phyloP scores from a whole-genome alignment of 129 eudicot genomes.

The Saussurea involucrata region DNA sequence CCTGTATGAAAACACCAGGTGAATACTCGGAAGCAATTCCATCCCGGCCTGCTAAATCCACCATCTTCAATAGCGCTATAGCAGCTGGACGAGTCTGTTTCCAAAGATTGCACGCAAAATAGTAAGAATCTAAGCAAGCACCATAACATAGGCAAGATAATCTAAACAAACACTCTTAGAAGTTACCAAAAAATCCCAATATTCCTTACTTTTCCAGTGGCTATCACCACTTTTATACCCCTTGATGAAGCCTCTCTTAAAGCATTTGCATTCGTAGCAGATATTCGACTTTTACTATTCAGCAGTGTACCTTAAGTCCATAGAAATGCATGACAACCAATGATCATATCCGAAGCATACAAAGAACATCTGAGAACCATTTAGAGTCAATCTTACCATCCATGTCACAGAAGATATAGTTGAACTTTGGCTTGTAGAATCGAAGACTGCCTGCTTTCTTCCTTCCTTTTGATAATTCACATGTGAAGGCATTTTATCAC shows the following conservation, averaged over 20 bases:
- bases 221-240: slow-evolving; percentile 86
- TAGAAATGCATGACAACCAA: slow-evolving; percentile 10
- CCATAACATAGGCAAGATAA: slow-evolving; percentile 13
- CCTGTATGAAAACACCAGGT: slow-evolving; percentile 96
- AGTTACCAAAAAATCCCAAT: not conserved
- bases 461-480: slow-evolving; percentile 74
- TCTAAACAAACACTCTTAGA: not conserved
- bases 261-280: slow-evolving; percentile 66
- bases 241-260: slow-evolving; percentile 78
- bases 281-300: slow-evolving; percentile 81
- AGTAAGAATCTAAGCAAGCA: slow-evolving; percentile 1
- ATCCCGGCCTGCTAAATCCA: slow-evolving; percentile 74
- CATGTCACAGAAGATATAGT: slow-evolving; percentile 91
- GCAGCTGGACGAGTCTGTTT: slow-evolving; percentile 85
- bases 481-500: slow-evolving; percentile 41
- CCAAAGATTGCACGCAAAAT: slow-evolving; percentile 6
- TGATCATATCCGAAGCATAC: not conserved
- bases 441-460: slow-evolving; percentile 90
- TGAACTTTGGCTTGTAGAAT: slow-evolving; percentile 81
- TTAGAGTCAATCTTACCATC: slow-evolving; percentile 62
- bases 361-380: not conserved
- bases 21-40: slow-evolving; percentile 74
- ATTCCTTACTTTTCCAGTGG: slow-evolving; percentile 92
- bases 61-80: slow-evolving; percentile 57
- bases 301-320: slow-evolving; percentile 71